phyloP scores from a whole-genome alignment of 2,329 filamentous ascomycete genomes.

The Seiridium unicorne region DNA sequence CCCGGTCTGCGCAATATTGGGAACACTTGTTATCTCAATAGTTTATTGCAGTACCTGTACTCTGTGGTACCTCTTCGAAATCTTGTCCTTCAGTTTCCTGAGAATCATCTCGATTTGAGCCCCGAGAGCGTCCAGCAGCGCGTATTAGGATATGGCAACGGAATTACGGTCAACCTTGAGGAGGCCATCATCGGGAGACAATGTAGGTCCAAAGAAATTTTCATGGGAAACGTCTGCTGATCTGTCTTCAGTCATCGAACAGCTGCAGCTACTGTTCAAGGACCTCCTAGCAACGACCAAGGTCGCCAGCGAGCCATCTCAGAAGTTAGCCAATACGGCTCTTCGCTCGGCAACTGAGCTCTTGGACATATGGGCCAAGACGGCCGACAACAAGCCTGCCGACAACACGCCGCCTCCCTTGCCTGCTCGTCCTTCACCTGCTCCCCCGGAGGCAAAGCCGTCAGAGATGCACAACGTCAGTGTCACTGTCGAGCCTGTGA shows the following conservation, averaged over 20 bases:
- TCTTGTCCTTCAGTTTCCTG: conserved; percentile 74
- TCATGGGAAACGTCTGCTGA: conserved; percentile 8
- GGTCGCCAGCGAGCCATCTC: conserved; percentile 66
- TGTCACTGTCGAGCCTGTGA: conserved; percentile 26
- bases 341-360: conserved; percentile 53
- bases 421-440: conserved; percentile 45
- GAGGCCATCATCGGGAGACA: conserved; percentile 67
- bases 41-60: conserved; percentile 92
- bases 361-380: neutral
- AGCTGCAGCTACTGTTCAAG: conserved; percentile 69
- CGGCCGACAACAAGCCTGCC: conserved; percentile 16
- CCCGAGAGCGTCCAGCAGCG: conserved; percentile 64
- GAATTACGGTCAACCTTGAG: conserved; percentile 35
- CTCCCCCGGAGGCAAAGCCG: conserved; percentile 26
- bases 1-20: conserved; percentile 91
- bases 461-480: conserved; percentile 35
- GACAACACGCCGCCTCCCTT: conserved; percentile 43
- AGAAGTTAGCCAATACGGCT: conserved; percentile 77
- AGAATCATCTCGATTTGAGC: conserved; percentile 65
- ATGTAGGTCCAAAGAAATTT: conserved; percentile 55
- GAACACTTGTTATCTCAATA: conserved; percentile 98
- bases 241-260: conserved; percentile 61
- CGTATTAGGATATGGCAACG: conserved; percentile 62
- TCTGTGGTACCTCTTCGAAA: conserved; percentile 80
- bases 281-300: conserved; percentile 65